Evolutionary conservation across 257 asterid species (phyloP), one percentile per base, ranked within the genome.

Genomic region (Solanum commersonii): DNA sequence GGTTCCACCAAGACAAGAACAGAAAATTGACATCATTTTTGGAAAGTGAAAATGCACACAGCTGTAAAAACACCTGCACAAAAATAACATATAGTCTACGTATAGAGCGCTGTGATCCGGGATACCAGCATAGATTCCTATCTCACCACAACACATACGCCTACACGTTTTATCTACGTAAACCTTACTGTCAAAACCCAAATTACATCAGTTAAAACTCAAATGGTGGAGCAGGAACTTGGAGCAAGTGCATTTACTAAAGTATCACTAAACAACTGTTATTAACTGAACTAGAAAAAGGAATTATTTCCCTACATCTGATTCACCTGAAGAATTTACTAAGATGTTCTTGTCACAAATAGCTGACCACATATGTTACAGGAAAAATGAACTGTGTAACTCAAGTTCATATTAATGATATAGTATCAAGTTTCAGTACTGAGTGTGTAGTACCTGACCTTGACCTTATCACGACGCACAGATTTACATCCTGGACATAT

Each of bases 401-500:
- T 31, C 13, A 31, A 82, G 71, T 49, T 49, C 42, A 4, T 33
- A 14, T 49, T 82, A 82, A 20, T 49, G 31, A 82, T 29, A 82
- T 72, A 77, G 88, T 67, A 85, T 72, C 37, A 89, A 68, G 81
- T 33, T 87, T 87, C 70, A 89, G 87, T 78, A 93, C 71, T 88
- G 88, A 86, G 91, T 88, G 84, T 70, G 56, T 89, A 90, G 91
- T 91, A 92, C 87, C 94, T 92, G 92, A 96, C 99, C 99, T 96
- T 94, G 88, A 71, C 89, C 93, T 93, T 94, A 85, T 77, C 87
- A 60, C 33, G 87, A 87, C 93, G 91, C 42, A 90, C 6, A 86
- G 92, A 89, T 93, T 96, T 97, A 93, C 99, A 97, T 73, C 93
- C 97, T 1, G 99, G 98, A 78, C 99, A 97, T 89, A 97, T 94